phyloP scores from a whole-genome alignment of 2,329 filamentous ascomycete species.

The Ceratocystis albifundus region DNA sequence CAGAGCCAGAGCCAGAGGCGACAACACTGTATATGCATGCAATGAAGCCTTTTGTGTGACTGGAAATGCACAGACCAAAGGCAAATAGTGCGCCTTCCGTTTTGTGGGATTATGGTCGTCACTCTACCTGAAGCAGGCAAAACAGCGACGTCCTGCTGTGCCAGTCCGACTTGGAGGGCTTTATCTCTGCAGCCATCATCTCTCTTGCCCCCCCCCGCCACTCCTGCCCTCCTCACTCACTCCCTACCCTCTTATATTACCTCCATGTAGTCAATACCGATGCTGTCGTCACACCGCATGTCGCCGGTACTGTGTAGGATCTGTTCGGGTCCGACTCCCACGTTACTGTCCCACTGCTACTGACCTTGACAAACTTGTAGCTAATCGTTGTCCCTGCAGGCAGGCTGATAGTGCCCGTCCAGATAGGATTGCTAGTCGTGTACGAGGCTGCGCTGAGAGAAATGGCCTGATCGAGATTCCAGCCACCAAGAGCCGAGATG shows the following conservation, averaged over 20 bases:
- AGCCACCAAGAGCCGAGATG: conserved; percentile 33
- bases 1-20: no score
- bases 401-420: conserved; percentile 42
- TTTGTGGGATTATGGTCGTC: background rate
- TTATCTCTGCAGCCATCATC: background rate
- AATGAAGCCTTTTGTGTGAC: background rate
- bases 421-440: conserved; percentile 42
- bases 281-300: conserved; percentile 20
- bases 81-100: background rate
- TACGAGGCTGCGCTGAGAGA: conserved; percentile 44
- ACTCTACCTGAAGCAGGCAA: background rate
- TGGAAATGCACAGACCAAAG: conserved; percentile 4
- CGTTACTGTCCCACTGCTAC: conserved; percentile 37
- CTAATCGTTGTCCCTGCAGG: conserved; percentile 42
- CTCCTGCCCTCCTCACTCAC: background rate
- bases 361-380: conserved; percentile 52
- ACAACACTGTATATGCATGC: background rate
- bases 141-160: background rate
- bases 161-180: no score
- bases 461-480: conserved; percentile 35
- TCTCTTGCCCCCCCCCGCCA: background rate
- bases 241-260: conserved; percentile 1
- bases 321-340: conserved; percentile 48
- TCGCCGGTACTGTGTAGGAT: conserved; percentile 27
- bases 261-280: conserved; percentile 20